Conservation (phyloP, 2,329 filamentous ascomycete species). For the Apiospora rasikravindrae region DNA sequence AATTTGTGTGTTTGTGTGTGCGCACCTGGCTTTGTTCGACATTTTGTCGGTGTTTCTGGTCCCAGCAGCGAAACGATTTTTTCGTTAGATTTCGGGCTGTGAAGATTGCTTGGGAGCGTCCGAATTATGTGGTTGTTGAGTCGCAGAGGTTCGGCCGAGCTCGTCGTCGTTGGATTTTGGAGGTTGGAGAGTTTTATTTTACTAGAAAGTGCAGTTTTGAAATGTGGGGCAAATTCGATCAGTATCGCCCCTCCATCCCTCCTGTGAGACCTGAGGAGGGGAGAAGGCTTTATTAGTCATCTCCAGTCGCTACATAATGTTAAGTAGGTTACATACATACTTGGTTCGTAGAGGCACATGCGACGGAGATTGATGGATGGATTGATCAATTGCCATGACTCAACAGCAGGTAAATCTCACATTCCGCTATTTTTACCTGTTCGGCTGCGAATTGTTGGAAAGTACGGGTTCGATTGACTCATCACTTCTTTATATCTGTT, state of each 20-base stretch:
- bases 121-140: neutral
- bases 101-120: neutral
- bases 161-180: slow-evolving; percentile 13
- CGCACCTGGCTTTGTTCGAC: slow-evolving; percentile 26
- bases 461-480: neutral
- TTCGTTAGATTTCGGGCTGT: neutral
- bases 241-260: slow-evolving; percentile 14
- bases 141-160: neutral
- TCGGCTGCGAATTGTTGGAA: neutral
- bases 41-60: slow-evolving; percentile 20
- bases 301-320: neutral
- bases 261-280: neutral
- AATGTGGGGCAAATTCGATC: slow-evolving; percentile 15
- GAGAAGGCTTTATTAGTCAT: neutral
- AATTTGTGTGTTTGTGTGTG: slow-evolving; percentile 11
- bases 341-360: neutral
- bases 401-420: neutral
- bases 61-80: neutral
- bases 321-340: no score
- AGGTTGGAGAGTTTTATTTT: neutral
- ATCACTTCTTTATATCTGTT: neutral
- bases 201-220: slow-evolving; percentile 17
- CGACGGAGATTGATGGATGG: no score
- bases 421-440: neutral
- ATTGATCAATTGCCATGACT: no score